Evolutionary conservation across 768 basidiomycete genomes (phyloP).

Genomic region (Vararia minispora): DNA sequence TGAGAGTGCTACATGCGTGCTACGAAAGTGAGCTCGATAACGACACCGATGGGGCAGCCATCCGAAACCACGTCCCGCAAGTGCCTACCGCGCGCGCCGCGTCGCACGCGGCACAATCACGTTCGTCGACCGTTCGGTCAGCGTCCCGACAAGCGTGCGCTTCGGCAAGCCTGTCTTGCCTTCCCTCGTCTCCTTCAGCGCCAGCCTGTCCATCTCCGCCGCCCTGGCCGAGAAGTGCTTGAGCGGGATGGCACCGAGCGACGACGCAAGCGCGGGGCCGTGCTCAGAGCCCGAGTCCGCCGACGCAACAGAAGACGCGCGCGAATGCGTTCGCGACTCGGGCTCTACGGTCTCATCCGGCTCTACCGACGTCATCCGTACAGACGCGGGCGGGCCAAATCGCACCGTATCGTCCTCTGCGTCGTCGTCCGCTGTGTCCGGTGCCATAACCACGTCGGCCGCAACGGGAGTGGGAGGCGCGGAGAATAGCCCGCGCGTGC

Average conservation of each 20-base stretch:
- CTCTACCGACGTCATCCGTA: slow-evolving; percentile 2
- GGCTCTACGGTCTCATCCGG: not conserved
- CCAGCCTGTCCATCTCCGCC: slow-evolving; percentile 14
- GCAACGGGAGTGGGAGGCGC: not conserved
- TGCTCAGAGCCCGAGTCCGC: not conserved
- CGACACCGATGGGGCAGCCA: not conserved
- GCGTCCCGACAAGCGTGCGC: slow-evolving; percentile 16
- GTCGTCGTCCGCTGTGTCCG: not conserved
- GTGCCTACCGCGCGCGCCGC: slow-evolving; percentile 10
- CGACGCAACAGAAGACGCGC: too few relatives aligned
- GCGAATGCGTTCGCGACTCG: not conserved
- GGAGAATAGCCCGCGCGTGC: slow-evolving; percentile 14
- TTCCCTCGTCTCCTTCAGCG: slow-evolving; percentile 6
- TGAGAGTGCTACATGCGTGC: too few relatives aligned
- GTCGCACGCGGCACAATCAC: slow-evolving; percentile 15
- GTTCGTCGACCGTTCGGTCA: slow-evolving; percentile 26
- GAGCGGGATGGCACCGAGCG: slow-evolving; percentile 10
- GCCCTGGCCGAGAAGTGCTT: too few relatives aligned
- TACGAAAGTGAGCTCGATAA: too few relatives aligned
- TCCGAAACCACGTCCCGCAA: slow-evolving; percentile 3
- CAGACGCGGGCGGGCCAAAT: slow-evolving; percentile 4
- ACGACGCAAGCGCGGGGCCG: slow-evolving; percentile 1
- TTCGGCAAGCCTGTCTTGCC: slow-evolving; percentile 15
- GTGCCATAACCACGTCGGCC: not conserved
- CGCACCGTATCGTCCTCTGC: slow-evolving; percentile 2